phyloP scores from a whole-genome alignment of 176 grass and related monocot genomes.

The Themeda triandra region DNA sequence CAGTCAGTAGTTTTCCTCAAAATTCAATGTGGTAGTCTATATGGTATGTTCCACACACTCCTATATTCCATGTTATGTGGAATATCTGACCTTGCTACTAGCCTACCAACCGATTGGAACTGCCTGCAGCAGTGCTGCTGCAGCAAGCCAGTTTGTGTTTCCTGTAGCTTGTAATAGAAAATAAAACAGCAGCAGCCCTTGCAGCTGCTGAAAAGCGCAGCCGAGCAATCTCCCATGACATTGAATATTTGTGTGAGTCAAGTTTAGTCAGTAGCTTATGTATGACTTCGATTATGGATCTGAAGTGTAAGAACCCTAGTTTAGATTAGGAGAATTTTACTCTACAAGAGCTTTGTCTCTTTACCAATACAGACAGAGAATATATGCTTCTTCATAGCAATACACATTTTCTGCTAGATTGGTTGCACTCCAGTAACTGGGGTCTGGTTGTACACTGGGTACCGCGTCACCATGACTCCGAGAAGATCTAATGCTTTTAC shows the following conservation, averaged over 20 bases:
- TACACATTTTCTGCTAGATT: not conserved
- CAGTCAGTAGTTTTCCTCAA: not conserved
- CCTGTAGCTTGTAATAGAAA: no score
- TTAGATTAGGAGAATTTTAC: not conserved
- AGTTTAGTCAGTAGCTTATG: not conserved
- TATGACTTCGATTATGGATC: not conserved
- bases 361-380: not conserved
- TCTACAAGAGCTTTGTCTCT: not conserved
- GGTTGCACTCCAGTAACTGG: not conserved
- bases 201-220: no score
- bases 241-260: not conserved
- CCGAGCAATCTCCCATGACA: not conserved
- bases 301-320: not conserved
- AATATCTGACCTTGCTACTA: not conserved
- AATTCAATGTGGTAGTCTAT: not conserved
- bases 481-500: not conserved
- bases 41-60: not conserved
- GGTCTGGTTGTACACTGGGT: not conserved
- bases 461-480: not conserved
- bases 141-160: no score
- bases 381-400: not conserved
- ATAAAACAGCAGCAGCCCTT: no score
- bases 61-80: not conserved
- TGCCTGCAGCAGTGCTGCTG: no score
- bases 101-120: not conserved